A percentile compares a stretch with the other conserved stretches of the same genome.
These are phyloP conservation scores for Penicillium nucicola DNA, from an alignment of 495 filamentous ascomycete species.

Conservation along the genomic window DNA sequence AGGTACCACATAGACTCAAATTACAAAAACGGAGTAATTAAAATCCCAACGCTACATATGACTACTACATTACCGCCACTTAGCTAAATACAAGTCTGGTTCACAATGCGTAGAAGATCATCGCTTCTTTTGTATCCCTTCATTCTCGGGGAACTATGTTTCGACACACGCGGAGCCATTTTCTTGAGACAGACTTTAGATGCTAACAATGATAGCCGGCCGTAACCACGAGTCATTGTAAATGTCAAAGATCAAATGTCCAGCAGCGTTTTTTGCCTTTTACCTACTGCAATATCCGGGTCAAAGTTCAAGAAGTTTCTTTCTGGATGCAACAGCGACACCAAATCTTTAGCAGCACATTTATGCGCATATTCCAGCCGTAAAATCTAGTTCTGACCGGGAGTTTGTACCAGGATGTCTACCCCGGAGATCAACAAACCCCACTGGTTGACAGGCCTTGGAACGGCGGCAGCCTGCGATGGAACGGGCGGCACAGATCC, in stretches of 20 bases:
- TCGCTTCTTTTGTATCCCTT: neutral
- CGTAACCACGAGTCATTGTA: neutral
- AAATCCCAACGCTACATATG: neutral
- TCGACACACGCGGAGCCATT: neutral
- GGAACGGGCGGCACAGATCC: neutral
- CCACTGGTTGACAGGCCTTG: too few relatives aligned
- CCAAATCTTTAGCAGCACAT: neutral
- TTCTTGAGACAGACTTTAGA: neutral
- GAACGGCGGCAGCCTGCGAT: neutral
- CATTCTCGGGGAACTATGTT: conserved; percentile 1
- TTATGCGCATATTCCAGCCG: neutral
- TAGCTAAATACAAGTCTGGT: neutral
- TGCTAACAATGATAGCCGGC: neutral
- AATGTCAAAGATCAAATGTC: neutral
- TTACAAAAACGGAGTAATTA: neutral
- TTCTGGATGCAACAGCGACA: conserved; percentile 6
- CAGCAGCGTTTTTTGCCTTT: neutral
- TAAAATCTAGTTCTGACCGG: neutral
- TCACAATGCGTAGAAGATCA: neutral
- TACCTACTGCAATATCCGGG: neutral
- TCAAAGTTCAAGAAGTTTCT: conserved; percentile 1
- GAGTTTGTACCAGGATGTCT: neutral
- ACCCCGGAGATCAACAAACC: neutral
- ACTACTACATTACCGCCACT: neutral
- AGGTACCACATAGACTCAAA: too few relatives aligned